Conservation (phyloP, 768 basidiomycete genomes). For the Kwoniella sp. region DNA sequence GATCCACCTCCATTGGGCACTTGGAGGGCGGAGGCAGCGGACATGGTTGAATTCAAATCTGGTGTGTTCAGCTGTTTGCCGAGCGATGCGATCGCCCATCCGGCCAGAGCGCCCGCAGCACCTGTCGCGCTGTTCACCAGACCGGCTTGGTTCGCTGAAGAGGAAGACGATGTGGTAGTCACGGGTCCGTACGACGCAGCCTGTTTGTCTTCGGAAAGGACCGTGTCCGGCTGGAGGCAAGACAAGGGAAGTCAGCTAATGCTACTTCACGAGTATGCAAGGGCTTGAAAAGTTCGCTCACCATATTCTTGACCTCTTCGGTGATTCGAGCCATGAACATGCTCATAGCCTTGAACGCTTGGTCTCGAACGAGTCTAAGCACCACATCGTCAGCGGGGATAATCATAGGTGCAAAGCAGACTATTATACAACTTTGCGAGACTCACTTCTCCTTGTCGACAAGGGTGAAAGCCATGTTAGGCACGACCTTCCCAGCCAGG, state of each 20-base stretch:
- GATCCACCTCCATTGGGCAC: constrained; percentile 32
- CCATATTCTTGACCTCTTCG: constrained; percentile 77
- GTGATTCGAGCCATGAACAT: constrained; percentile 84
- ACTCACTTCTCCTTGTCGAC: constrained; percentile 91
- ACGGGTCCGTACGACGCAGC: constrained; percentile 46
- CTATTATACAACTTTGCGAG: neutral
- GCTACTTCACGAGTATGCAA: neutral
- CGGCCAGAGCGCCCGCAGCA: constrained; percentile 86
- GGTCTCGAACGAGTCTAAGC: constrained; percentile 83
- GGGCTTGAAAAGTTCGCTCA: too few relatives aligned
- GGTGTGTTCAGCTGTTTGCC: constrained; percentile 74
- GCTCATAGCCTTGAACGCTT: constrained; percentile 90
- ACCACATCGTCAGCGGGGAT: neutral
- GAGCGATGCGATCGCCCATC: constrained; percentile 92
- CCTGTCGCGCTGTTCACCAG: constrained; percentile 85
- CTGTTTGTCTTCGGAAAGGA: constrained; percentile 52
- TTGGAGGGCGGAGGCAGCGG: constrained; percentile 46
- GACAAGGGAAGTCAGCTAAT: neutral
- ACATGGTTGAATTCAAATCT: constrained; percentile 73
- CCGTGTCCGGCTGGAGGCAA: constrained; percentile 64
- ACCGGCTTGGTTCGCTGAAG: constrained; percentile 56
- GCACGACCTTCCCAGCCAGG: constrained; percentile 83
- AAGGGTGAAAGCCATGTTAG: constrained; percentile 74
- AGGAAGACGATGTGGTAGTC: constrained; percentile 49
- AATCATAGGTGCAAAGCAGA: neutral